phyloP scores from a whole-genome alignment of 169 alveolate genomes.

The Nephromyces sp. region DNA sequence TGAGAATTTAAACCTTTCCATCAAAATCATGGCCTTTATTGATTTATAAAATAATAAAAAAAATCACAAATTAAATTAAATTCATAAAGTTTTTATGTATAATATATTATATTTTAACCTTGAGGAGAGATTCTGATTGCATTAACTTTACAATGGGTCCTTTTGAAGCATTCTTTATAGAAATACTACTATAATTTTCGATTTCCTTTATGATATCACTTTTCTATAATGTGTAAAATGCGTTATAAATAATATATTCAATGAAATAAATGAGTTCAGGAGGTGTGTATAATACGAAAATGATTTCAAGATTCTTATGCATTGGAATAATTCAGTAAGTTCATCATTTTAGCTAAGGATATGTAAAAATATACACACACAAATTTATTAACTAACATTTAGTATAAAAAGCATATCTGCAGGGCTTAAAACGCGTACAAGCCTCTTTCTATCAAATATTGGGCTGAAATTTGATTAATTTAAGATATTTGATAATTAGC shows the following conservation, averaged over 20 bases:
- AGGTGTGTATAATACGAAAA: no score
- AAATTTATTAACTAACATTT: neutral
- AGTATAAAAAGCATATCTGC: neutral
- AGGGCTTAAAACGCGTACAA: neutral
- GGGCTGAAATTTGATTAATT: neutral
- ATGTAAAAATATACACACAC: no score
- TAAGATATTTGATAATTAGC: neutral
- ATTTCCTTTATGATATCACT: neutral
- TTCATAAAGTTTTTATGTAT: no score
- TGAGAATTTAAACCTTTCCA: neutral
- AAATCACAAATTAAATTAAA: neutral
- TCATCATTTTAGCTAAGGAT: no score
- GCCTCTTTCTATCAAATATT: neutral
- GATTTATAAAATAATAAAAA: neutral
- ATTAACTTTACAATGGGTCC: neutral
- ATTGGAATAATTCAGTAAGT: no score
- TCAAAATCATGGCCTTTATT: neutral
- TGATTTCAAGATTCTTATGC: no score
- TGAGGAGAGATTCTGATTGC: neutral
- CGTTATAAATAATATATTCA: no score
- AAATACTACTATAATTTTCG: neutral
- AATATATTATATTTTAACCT: no score
- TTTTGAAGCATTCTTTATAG: neutral
- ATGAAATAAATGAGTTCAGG: no score
- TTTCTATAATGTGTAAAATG: no score